Evolutionary conservation across 495 filamentous ascomycete genomes (phyloP).

Genomic region (Niebla homalea): DNA sequence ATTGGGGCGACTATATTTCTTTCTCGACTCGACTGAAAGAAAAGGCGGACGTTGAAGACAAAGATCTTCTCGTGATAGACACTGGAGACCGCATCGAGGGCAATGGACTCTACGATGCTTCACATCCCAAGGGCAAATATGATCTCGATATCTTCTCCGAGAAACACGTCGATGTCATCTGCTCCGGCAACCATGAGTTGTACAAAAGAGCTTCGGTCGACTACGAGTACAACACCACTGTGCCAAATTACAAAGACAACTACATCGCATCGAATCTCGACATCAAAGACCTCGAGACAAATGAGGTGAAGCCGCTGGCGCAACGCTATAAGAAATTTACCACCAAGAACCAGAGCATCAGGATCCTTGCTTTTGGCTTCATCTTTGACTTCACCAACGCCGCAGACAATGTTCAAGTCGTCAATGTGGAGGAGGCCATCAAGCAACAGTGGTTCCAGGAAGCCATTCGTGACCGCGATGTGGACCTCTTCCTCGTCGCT

Average conservation of each 20-base stretch:
- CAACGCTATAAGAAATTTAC: slow-evolving; percentile 75
- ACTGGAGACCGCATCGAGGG: slow-evolving; percentile 92
- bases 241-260: slow-evolving; percentile 60
- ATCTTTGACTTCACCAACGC: slow-evolving; percentile 86
- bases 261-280: slow-evolving; percentile 90
- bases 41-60: slow-evolving; percentile 60
- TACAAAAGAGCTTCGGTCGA: slow-evolving; percentile 68
- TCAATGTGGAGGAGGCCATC: slow-evolving; percentile 62
- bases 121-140: slow-evolving; percentile 74
- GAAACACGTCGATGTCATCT: slow-evolving; percentile 73
- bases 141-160: slow-evolving; percentile 73
- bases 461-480: slow-evolving; percentile 61
- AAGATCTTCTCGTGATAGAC: slow-evolving; percentile 80
- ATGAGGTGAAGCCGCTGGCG: slow-evolving; percentile 60
- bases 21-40: slow-evolving; percentile 71
- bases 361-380: slow-evolving; percentile 82
- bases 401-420: slow-evolving; percentile 75
- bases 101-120: slow-evolving; percentile 91
- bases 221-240: slow-evolving; percentile 61
- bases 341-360: slow-evolving; percentile 73
- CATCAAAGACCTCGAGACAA: slow-evolving; percentile 58
- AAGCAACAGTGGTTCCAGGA: slow-evolving; percentile 81
- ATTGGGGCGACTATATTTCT: slow-evolving; percentile 97
- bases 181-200: slow-evolving; percentile 89
- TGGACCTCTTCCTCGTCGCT: slow-evolving; percentile 77